Evolutionary conservation across 495 filamentous ascomycete species (phyloP), one percentile per base, ranked within the genome.

Genomic region (Glutinoglossum americanum): DNA sequence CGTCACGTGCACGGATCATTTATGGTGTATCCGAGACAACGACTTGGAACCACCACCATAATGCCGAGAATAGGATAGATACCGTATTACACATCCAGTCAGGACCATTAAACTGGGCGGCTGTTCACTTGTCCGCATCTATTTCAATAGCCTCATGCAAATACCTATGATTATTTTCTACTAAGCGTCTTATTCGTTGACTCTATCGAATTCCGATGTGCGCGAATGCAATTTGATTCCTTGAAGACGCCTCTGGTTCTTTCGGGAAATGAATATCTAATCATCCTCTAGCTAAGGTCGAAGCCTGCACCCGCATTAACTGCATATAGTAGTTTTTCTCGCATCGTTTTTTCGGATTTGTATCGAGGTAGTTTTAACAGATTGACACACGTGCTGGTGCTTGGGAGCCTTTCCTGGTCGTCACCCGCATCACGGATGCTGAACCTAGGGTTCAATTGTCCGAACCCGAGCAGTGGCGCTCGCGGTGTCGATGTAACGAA

Each of bases 341-440:
- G 85, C 60, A 97, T 64, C 13, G 68, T 73, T 55, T 69, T 70
- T 56, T 74, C 76, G 51, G 73, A 80, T 23, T 63, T 71, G 68
- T 97, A 99, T 54, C 83, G 80, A 21, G 92, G 92, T 61, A 99
- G 72, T 71, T 99, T 99, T 37, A 99, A 68, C 57, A 97, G 68
- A 67, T 99, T 99, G 37, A 99, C 87, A 64, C 92, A 99, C 0
- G 92, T 99, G 64, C 92, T 96, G 21, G 92, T 89, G 65, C 87
- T 97, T 26, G 93, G 94, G 47, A 96, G 70, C 62, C 92, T 70
- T 7, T 73, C 70, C 68, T 92, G 76, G 64, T 97, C 89, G 33
- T 73, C 73, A 7, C 90, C 87, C 0, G 83, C 83, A 67, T 97
- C 92, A 7, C 92, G 72, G 53, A 99, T 96, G 61, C 81, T 89